Base-by-base conservation (phyloP, 768 basidiomycete species). In the Russula sp. region DNA sequence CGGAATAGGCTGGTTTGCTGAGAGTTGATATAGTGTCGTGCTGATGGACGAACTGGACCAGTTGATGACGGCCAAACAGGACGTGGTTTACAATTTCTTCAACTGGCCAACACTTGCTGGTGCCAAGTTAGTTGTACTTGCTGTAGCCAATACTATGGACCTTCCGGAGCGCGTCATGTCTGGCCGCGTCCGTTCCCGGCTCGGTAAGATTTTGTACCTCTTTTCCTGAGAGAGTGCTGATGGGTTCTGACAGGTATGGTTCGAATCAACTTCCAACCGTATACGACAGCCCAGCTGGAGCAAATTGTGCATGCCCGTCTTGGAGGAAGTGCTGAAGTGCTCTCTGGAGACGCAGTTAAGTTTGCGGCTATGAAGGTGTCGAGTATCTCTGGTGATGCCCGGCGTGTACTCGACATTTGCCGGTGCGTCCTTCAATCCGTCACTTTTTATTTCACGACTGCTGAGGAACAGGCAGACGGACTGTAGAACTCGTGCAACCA, bases 1-100 rank as follows among this genome's bases (percentile, higher is more conserved):
- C 32, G 49, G 56, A 58, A 56, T n/a, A 39, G 38, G 11, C 25
- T 14, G 10, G 56, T 65, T 18, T 47, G 11, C 62, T 67, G 47
- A 66, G 36, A 11, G 22, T n/a, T n/a, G 9, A 22, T 18, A 39
- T 34, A 98, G 94, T 60, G 89, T 98, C 5, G 94, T 98, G 5
- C 78, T 99, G 16, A 98, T 99, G 92, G 96, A 99, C 72, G 97
- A 99, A 74, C 81, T 99, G 5, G 97, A 99, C 74, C 97, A 98
- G 72, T 80, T 99, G 34, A 85, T 98, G 67, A 98, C 96, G 1
- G 78, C 88, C 18, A 97, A 97, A 71, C 96, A 99, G 72, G 96
- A 99, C 61, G 96, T 99, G 10, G 90, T 99, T 22, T 99, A 99
- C 75, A 98, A 98, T 70, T 98, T 99, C 75, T 98, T 98, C 81